These are phyloP conservation scores for Cucumis hystrix DNA, from an alignment of 306 rosid species.

Conservation along the genomic window DNA sequence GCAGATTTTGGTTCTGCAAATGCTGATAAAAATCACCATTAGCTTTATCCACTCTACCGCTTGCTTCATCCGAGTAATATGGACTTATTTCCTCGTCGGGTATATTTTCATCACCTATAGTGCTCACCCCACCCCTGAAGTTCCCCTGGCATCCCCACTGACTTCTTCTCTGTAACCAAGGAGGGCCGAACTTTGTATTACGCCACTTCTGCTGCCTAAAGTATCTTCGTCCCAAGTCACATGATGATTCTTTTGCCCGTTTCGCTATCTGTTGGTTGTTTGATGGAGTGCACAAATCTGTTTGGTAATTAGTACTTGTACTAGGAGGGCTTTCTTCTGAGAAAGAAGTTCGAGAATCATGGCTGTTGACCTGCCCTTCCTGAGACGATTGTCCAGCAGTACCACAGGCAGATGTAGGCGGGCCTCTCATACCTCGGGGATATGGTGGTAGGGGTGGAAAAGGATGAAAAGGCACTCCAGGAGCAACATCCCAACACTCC, in stretches of 20 bases:
- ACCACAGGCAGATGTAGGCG: slow-evolving; percentile 20
- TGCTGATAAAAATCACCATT: slow-evolving; percentile 47
- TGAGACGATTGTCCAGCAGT: slow-evolving; percentile 22
- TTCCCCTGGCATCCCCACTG: slow-evolving; percentile 35
- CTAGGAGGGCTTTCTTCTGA: slow-evolving; percentile 41
- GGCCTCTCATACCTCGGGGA: slow-evolving; percentile 35
- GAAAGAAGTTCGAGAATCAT: slow-evolving; percentile 20
- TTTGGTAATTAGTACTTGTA: slow-evolving; percentile 31
- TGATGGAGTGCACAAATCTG: slow-evolving; percentile 14
- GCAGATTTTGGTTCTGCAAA: slow-evolving; percentile 41
- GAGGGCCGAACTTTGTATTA: slow-evolving; percentile 37
- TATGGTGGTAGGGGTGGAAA: slow-evolving; percentile 82
- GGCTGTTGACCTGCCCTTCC: slow-evolving; percentile 20
- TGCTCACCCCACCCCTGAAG: slow-evolving; percentile 22
- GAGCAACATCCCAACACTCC: slow-evolving; percentile 64
- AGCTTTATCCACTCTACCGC: slow-evolving; percentile 47
- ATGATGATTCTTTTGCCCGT: slow-evolving; percentile 38
- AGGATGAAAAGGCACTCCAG: slow-evolving; percentile 80
- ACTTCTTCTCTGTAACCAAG: slow-evolving; percentile 37
- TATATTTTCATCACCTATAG: slow-evolving; percentile 39
- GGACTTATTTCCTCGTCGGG: slow-evolving; percentile 31
- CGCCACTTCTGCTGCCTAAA: slow-evolving; percentile 89
- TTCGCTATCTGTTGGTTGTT: slow-evolving; percentile 22
- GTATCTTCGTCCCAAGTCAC: slow-evolving; percentile 50
- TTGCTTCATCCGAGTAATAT: slow-evolving; percentile 45